Evolutionary conservation across 164 flowering plant species (phyloP).

Genomic region (Pachysandra terminalis): DNA sequence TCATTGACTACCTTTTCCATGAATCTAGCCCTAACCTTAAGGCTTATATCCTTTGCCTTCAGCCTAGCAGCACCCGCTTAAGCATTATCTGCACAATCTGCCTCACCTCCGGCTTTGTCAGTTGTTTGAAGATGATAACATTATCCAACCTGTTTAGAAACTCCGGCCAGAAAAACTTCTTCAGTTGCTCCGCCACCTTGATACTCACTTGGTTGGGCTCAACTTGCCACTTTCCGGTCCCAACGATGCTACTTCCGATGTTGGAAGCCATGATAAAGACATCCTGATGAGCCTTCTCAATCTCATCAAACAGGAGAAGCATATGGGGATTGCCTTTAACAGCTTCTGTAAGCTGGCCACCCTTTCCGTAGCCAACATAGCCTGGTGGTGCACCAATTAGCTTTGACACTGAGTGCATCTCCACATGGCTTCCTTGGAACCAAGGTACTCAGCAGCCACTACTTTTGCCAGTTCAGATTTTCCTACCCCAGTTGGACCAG

Average conservation of each 20-base stretch:
- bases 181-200: conserved; percentile 31
- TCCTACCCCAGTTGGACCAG: conserved; percentile 92
- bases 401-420: conserved; percentile 17
- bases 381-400: conserved; percentile 30
- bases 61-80: conserved; percentile 42
- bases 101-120: conserved; percentile 32
- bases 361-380: conserved; percentile 21
- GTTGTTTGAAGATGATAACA: conserved; percentile 35
- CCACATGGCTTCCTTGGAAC: conserved; percentile 24
- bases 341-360: conserved; percentile 30
- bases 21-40: conserved; percentile 33
- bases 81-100: conserved; percentile 35
- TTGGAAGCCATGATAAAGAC: conserved; percentile 29
- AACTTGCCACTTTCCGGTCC: conserved; percentile 15
- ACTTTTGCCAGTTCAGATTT: conserved; percentile 26
- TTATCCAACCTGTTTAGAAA: conserved; percentile 47
- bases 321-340: conserved; percentile 15
- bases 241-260: conserved; percentile 25
- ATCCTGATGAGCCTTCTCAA: conserved; percentile 27
- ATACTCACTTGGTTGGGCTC: conserved; percentile 20
- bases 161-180: conserved; percentile 32
- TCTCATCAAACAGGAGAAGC: conserved; percentile 25
- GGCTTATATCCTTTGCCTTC: conserved; percentile 28
- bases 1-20: conserved; percentile 30
- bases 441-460: conserved; percentile 23